Evolutionary conservation across 2,329 filamentous ascomycete species (phyloP), one percentile per base, ranked within the genome.

Genomic region (Aciculosporium take): DNA sequence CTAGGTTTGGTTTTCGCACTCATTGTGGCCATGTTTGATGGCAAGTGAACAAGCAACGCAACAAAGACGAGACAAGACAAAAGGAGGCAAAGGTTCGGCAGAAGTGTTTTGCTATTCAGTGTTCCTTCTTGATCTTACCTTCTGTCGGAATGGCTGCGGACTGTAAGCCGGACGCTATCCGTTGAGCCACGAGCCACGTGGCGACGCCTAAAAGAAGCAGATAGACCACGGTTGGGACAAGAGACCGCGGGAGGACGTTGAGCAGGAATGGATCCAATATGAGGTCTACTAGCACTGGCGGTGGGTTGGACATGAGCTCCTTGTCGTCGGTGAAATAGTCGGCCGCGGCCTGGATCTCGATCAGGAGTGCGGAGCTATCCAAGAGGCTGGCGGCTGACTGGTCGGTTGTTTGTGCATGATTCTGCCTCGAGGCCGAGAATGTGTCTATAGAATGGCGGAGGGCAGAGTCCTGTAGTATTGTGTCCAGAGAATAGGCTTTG

Each of bases 191-290:
- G 41, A 67, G 59, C 59, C 60, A 68, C 3, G 64, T 64, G 29
- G 56, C 48, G 21, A 61, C 46, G n/a, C 76, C 75, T 41, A 94
- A 70, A 3, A 73, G 49, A 4, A 70, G 52, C 41, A 93, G 69
- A 59, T 87, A 94, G 28, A 63, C 64, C 10, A 74, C 75, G 2
- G 82, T 89, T 17, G 84, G 79, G 18, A 82, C 53, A 13, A 96
- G 66, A 4, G 87, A 94, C 39, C 68, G 69, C 10, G 91, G 91
- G 40, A 96, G 69, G 13, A 87, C 55, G 63, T 93, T 91, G 53
- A 80, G 63, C 31, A 93, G 46, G 55, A 81, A 96, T 0, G 87
- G 87, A 59, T 96, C 91, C 20, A 98, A 74, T 52, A 95, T 83
- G 59, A 79, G 61, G 51, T 98, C 89, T 39, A 81, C 81, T 40